Evolutionary conservation across 2,329 filamentous ascomycete species (phyloP), one percentile per base, ranked within the genome.

Genomic region (Aspergillus latus): DNA sequence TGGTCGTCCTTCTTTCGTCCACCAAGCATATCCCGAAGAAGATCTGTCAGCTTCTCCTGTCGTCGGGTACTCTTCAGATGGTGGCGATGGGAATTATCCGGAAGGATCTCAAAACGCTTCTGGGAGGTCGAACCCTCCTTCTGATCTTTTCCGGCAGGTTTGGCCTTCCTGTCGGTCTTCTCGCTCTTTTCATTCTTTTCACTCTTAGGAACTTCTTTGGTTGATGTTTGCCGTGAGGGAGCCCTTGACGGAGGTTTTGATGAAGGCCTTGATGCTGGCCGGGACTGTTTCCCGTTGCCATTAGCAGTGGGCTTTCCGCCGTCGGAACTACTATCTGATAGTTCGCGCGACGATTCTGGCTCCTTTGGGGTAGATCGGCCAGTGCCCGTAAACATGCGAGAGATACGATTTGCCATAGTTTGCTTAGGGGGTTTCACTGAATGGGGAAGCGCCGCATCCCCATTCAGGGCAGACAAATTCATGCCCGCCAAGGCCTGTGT

Each of bases 1-100:
- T 79, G 74, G 3, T 87, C 81, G 13, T 84, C 82, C 60, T 92
- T 89, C 70, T 89, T 88, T 75, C 90, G 92, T 74, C 90, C 91
- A 56, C 82, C 80, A 52, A 97, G 82, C 65, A 97, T 84, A 64
- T 88, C 87, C 64, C 92, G 88, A 74, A 96, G 88, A 85, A 97
- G 90, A 72, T 95, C 92, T 16, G 89, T 88, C 54, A 99, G 81
- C 76, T 97, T 97, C 76, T 99, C 93, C 74, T 99, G 93, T 56
- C 94, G 85, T 71, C 90, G 91, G 59, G 90, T 89, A 59, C 90
- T 92, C 76, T 90, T 94, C 61, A 99, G 85, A 66, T 90, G 85
- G 72, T 99, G 94, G 67, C 89, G 87, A 68, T 99, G 94, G 36
- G 86, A 83, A 61, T 90, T 89, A 61, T 88, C 82, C 1, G 83